Conservation (phyloP, 306 rosid genomes). For the Casuarina cunninghamiana region DNA sequence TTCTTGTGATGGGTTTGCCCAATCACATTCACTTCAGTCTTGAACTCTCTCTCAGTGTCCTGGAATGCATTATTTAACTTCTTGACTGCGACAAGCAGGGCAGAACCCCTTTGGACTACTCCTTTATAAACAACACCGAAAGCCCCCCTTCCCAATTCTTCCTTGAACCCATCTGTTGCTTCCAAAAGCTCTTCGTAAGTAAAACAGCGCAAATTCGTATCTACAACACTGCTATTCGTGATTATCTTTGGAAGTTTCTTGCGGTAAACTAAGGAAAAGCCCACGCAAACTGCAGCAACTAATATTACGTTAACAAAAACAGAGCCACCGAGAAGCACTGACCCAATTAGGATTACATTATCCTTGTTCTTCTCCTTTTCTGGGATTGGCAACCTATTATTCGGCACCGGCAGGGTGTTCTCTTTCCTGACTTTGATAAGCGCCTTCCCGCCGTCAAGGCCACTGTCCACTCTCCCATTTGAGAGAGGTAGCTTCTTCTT, state of each 20-base stretch:
- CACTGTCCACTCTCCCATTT: too few relatives aligned
- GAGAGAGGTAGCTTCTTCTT: conserved; percentile 49
- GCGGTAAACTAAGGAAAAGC: conserved; percentile 13
- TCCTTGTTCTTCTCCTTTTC: conserved; percentile 30
- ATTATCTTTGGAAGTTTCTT: conserved; percentile 12
- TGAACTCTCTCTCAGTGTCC: conserved; percentile 43
- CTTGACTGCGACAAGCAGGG: conserved; percentile 38
- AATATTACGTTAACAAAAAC: conserved; percentile 30
- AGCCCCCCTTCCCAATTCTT: conserved; percentile 32
- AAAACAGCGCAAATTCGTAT: conserved; percentile 23
- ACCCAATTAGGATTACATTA: conserved; percentile 27
- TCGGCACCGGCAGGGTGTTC: not conserved
- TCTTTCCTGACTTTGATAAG: conserved; percentile 35
- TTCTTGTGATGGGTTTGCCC: not conserved
- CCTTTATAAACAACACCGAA: conserved; percentile 33
- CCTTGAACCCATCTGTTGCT: conserved; percentile 39
- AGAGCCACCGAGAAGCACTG: conserved; percentile 46
- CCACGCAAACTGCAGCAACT: conserved; percentile 11
- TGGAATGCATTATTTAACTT: conserved; percentile 36
- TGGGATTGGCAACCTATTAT: not conserved
- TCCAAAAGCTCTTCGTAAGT: conserved; percentile 24
- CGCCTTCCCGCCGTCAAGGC: conserved; percentile 7
- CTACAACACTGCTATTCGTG: conserved; percentile 4
- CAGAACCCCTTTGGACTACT: not conserved
- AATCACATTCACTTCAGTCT: not conserved